These are phyloP conservation scores for Plasmodium berghei DNA, from an alignment of 169 alveolate species.

Conservation along the genomic window DNA sequence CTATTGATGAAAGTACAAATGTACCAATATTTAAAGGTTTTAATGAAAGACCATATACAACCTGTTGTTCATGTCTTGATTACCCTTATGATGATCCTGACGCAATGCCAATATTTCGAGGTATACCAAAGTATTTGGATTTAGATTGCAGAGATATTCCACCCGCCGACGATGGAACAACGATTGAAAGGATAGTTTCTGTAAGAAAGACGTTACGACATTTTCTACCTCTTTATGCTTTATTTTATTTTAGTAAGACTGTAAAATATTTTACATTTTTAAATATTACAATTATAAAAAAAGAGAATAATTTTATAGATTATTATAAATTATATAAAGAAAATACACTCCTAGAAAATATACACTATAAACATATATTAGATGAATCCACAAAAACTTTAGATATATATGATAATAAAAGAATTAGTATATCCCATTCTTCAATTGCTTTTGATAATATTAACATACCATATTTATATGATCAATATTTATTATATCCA, in stretches of 20 bases:
- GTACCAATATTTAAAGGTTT: conserved; percentile 43
- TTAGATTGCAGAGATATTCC: conserved; percentile 11
- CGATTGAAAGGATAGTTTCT: conserved; percentile 35
- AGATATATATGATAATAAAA: conserved; percentile 21
- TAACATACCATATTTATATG: conserved; percentile 16
- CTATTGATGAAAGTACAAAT: conserved; percentile 2
- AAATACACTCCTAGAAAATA: not conserved
- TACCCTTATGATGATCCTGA: not conserved
- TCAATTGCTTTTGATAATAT: conserved; percentile 56
- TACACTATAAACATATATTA: conserved; percentile 14
- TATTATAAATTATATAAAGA: conserved; percentile 39
- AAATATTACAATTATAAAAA: conserved; percentile 34
- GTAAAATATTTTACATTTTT: conserved; percentile 24
- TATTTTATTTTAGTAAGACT: conserved; percentile 20
- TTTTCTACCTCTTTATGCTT: conserved; percentile 44
- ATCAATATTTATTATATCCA: conserved; percentile 45
- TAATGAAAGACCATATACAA: conserved; percentile 24
- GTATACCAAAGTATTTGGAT: not conserved
- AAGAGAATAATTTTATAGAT: conserved; percentile 12
- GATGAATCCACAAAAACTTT: conserved; percentile 19
- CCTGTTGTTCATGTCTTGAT: conserved; percentile 58
- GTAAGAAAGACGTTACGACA: conserved; percentile 31
- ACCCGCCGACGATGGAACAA: not conserved
- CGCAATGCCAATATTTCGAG: not conserved
- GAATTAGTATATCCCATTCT: conserved; percentile 13